Evolutionary conservation across 345 rosid species (phyloP).

Genomic region (Hevea brasiliensis): DNA sequence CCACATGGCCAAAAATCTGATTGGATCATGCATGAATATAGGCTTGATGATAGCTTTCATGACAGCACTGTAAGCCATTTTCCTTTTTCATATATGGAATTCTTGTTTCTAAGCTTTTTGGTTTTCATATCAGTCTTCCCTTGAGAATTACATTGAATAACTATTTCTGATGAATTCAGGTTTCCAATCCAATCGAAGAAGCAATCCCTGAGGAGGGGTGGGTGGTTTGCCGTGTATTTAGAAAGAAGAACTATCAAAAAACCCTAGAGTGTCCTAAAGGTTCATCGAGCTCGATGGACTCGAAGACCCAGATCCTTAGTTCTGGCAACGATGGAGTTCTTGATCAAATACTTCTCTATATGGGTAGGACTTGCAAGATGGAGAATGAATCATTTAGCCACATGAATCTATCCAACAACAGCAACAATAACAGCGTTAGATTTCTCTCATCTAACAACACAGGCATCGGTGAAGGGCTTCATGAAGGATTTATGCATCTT

Average conservation of each 20-base stretch:
- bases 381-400: constrained; percentile 39
- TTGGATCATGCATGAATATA: constrained; percentile 98
- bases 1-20: constrained; percentile 97
- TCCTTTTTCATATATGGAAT: no score
- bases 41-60: constrained; percentile 66
- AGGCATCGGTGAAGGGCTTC: constrained; percentile 25
- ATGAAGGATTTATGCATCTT: constrained; percentile 62
- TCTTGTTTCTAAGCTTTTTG: no score
- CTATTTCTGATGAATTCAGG: no score
- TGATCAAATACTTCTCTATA: constrained; percentile 65
- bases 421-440: constrained; percentile 8
- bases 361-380: constrained; percentile 67
- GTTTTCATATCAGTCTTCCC: no score
- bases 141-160: no score
- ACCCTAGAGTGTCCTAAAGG: constrained; percentile 66
- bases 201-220: constrained; percentile 76
- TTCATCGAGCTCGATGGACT: constrained; percentile 45
- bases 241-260: constrained; percentile 91
- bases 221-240: constrained; percentile 94
- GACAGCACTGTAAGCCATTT: constrained; percentile 24
- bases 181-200: constrained; percentile 47
- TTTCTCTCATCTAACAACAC: constrained; percentile 26
- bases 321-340: constrained; percentile 45
- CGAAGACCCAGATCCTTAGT: constrained; percentile 38
- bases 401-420: constrained; percentile 13